Conservation (phyloP, 2,329 filamentous ascomycete genomes). For the Fusarium armeniacum region DNA sequence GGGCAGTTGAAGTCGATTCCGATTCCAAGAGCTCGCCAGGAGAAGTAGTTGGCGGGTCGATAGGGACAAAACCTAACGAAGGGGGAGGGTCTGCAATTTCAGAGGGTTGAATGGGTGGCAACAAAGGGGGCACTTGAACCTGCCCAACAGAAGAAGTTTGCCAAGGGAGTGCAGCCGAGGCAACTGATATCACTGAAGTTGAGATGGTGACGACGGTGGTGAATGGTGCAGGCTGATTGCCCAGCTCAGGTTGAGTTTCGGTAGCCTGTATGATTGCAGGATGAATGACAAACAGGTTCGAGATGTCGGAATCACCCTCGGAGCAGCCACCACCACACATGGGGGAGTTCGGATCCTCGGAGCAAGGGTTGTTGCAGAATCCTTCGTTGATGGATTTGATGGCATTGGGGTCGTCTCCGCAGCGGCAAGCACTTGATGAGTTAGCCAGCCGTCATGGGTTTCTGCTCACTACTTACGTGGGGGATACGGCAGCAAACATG, state of each 20-base stretch:
- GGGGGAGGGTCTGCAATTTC: background rate
- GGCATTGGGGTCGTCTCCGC: conserved; percentile 53
- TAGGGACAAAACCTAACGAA: background rate
- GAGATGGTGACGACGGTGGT: background rate
- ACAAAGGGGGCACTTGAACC: background rate
- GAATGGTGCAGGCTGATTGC: conserved; percentile 11
- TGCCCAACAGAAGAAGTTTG: conserved; percentile 13
- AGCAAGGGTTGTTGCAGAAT: conserved; percentile 53
- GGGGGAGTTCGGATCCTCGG: conserved; percentile 48
- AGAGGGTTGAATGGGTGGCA: background rate
- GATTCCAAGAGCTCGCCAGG: background rate
- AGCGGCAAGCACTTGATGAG: conserved; percentile 53
- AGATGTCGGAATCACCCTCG: conserved; percentile 47
- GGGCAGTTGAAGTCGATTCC: background rate
- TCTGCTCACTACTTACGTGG: conserved; percentile 47
- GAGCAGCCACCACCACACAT: conserved; percentile 55
- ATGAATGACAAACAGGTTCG: conserved; percentile 53
- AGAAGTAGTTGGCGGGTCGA: background rate
- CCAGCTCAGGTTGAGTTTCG: conserved; percentile 19
- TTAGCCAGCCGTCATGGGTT: conserved; percentile 1
- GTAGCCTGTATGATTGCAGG: conserved; percentile 27
- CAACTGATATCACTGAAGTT: conserved; percentile 13
- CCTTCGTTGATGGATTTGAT: conserved; percentile 50
- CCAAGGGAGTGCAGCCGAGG: conserved; percentile 19
- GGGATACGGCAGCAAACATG: conserved; percentile 48